Evolutionary conservation across 106 monocot genomes (phyloP), one percentile per base, ranked within the genome.

Genomic region (Dioscorea dumetorum): DNA sequence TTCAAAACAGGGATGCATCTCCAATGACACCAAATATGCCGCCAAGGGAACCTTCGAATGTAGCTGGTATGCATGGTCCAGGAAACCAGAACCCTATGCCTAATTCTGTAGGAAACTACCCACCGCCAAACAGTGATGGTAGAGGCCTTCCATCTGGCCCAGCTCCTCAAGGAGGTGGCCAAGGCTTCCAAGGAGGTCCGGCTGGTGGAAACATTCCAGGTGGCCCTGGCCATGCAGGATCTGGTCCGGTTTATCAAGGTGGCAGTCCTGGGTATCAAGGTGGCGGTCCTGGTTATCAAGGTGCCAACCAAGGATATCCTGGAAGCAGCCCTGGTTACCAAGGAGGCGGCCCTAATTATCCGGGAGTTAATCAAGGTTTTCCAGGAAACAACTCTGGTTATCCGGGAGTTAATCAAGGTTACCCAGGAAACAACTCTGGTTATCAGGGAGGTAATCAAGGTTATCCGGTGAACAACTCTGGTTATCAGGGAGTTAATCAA

Each of bases 1-100:
- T 81, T 58, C 86, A 84, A 49, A 77, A 69, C 34, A 64, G 77
- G 62, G 76, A 73, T 0, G 64, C 64, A 24, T 60, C 75, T 58
- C 70, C 81, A 12, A 33, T 70, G 4, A 71, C 78, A 49, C 28
- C 28, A 28, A 72, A 50, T 12, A 23, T 65, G 10, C 61, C 74
- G 12, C 76, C 79, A n/a, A 11, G 63, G 8, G 31, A 22, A 17
- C 13, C 63, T 63, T 16, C 31, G 3, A 28, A 28, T 28, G 28
- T 28, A 28, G 28, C 28, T 28, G 28, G 28, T 28, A 28, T 28
- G 28, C 28, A 28, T 28, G 28, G 28, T 28, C 28, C 28, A 28
- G 28, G 28, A 28, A 28, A 28, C 28, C 28, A 28, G 28, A 28
- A 28, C 28, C 28, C 28, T 28, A 28, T 28, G 28, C 28, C 2